Percentiles rank a stretch among this genome's conserved stretches.
phyloP scores from a whole-genome alignment of 352 stramenopile species.

The Globisporangium canariense region DNA sequence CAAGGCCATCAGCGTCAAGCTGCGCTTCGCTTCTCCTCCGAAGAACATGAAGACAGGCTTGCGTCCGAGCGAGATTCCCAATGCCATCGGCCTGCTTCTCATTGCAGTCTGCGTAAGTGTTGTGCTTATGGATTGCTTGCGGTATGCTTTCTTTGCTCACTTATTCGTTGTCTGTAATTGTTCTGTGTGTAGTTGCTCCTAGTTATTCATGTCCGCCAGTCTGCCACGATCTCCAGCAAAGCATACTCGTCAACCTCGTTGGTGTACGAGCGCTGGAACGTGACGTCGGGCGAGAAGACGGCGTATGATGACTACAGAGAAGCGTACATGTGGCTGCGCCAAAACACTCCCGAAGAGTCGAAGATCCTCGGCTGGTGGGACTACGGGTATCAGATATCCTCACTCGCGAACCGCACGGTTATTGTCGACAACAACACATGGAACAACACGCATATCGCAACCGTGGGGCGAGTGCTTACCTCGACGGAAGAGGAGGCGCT shows the following conservation, averaged over 20 bases:
- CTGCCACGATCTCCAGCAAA: conserved; percentile 55
- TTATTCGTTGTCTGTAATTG: background rate
- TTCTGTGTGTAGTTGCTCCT: conserved; percentile 51
- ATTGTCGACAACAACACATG: conserved; percentile 96
- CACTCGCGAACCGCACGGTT: conserved; percentile 78
- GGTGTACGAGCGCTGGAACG: conserved; percentile 59
- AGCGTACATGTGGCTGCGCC: conserved; percentile 77
- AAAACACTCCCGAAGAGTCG: conserved; percentile 62
- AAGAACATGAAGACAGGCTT: conserved; percentile 12
- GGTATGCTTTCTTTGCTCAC: background rate
- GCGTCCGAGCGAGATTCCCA: conserved; percentile 20
- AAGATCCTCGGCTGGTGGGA: conserved; percentile 86
- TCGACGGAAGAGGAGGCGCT: conserved; percentile 65
- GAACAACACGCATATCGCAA: conserved; percentile 97
- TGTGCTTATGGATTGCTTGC: background rate
- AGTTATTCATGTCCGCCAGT: conserved; percentile 61
- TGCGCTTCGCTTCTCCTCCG: conserved; percentile 26
- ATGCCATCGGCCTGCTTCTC: conserved; percentile 37
- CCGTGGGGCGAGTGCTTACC: conserved; percentile 81
- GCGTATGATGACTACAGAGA: conserved; percentile 80
- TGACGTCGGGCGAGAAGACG: conserved; percentile 35
- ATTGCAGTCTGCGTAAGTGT: conserved; percentile 51
- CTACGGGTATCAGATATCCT: conserved; percentile 85
- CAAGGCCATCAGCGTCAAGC: conserved; percentile 22
- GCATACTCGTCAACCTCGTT: conserved; percentile 81